Evolutionary conservation across 805 yeast species (phyloP).

Genomic region (Saccharomycopsis sp.): DNA sequence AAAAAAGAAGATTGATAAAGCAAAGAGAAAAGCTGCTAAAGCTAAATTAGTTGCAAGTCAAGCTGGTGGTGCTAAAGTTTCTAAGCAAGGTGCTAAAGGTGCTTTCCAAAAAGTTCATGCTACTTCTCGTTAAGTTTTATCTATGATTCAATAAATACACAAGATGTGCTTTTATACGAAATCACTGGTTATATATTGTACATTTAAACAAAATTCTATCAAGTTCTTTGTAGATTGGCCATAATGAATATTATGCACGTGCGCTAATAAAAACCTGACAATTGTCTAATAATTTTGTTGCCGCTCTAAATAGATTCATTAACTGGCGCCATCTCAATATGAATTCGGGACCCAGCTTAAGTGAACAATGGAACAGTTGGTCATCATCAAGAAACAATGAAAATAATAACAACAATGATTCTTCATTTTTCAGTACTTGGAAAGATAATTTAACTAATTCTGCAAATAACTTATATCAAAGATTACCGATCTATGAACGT

Average conservation of each 20-base stretch:
- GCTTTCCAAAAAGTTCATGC: conserved; percentile 96
- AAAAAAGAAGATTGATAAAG: conserved; percentile 86
- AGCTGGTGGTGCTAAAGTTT: conserved; percentile 65
- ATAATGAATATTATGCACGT: no score
- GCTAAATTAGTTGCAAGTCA: conserved; percentile 64
- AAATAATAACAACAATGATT: not conserved
- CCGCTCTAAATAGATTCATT: not conserved
- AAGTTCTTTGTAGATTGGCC: no score
- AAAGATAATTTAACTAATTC: conserved; percentile 20
- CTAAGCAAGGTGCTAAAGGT: conserved; percentile 97
- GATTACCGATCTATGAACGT: conserved; percentile 49
- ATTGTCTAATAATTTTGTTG: no score
- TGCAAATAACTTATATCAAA: conserved; percentile 52
- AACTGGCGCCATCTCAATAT: not conserved
- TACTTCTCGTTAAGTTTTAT: conserved; percentile 88
- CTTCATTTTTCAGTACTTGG: conserved; percentile 16
- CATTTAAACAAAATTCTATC: no score
- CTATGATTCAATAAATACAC: not conserved
- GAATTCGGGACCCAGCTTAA: conserved; percentile 9
- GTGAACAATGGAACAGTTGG: conserved; percentile 21
- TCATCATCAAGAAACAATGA: conserved; percentile 8
- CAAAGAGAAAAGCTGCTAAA: conserved; percentile 91
- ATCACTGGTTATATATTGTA: no score
- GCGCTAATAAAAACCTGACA: no score
- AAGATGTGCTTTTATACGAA: no score